phyloP scores from a whole-genome alignment of 1,139 yeast species.

The Blastobotrys petasosporus region DNA sequence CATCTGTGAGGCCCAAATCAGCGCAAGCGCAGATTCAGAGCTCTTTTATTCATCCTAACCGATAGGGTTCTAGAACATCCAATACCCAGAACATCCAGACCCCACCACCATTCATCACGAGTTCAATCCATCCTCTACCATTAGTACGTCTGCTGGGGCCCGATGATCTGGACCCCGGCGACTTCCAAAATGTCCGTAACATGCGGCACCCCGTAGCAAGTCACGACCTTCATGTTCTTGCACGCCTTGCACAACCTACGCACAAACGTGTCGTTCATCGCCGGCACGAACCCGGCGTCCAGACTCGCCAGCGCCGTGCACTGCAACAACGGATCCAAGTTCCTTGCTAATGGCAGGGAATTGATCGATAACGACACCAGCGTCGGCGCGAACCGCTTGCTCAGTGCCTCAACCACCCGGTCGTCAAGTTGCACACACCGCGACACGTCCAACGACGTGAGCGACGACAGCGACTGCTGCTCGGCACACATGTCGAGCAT shows the following conservation, averaged over 20 bases:
- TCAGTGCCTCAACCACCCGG: conserved; percentile 50
- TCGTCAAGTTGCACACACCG: conserved; percentile 66
- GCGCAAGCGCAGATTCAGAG: too few relatives aligned
- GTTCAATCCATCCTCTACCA: too few relatives aligned
- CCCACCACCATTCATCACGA: too few relatives aligned
- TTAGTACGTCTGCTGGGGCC: conserved; percentile 7
- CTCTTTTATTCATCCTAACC: too few relatives aligned
- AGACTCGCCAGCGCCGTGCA: conserved; percentile 45
- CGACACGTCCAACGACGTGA: conserved; percentile 54
- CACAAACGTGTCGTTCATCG: conserved; percentile 60
- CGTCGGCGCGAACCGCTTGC: conserved; percentile 56
- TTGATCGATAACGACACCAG: conserved; percentile 65
- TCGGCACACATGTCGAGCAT: conserved; percentile 49
- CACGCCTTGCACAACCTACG: conserved; percentile 50
- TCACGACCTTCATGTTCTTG: conserved; percentile 56
- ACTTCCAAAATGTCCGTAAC: conserved; percentile 44
- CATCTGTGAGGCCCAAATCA: too few relatives aligned
- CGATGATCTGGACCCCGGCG: conserved; percentile 8
- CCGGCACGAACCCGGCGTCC: conserved; percentile 72
- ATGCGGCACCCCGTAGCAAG: conserved; percentile 71
- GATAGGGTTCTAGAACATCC: too few relatives aligned
- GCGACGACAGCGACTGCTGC: conserved; percentile 4
- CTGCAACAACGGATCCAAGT: conserved; percentile 1
- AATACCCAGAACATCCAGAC: too few relatives aligned
- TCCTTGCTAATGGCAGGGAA: conserved; percentile 46